These are phyloP conservation scores for Beverwykella pulmonaria DNA, from an alignment of 495 filamentous ascomycete species.

Conservation along the genomic window DNA sequence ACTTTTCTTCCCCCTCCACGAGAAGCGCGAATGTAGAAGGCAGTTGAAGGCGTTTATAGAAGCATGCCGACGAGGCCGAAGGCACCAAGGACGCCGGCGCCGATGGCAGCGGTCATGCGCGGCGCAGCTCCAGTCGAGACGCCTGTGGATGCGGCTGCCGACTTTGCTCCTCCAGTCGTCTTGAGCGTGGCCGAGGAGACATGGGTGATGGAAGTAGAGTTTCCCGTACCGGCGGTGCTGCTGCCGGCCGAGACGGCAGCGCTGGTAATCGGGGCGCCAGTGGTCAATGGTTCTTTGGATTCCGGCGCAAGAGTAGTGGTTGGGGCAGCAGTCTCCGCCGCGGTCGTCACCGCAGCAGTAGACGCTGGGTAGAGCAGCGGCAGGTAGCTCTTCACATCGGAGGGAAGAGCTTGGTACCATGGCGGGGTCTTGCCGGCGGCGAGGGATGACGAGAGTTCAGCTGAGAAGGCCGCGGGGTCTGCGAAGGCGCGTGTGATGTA, in stretches of 20 bases:
- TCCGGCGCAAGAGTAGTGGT: not conserved
- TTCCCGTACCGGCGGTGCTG: constrained; percentile 5
- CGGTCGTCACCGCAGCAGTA: constrained; percentile 12
- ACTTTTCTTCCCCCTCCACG: not conserved
- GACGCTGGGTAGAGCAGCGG: constrained; percentile 23
- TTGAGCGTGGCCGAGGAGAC: constrained; percentile 24
- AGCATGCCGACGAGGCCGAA: constrained; percentile 47
- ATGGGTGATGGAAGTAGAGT: constrained; percentile 20
- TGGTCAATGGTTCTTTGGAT: not conserved
- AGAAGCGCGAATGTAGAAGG: not conserved
- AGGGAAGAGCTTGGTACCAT: constrained; percentile 38
- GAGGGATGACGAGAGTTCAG: constrained; percentile 25
- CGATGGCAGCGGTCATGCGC: constrained; percentile 42
- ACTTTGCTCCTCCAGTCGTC: constrained; percentile 20
- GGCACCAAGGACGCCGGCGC: constrained; percentile 44
- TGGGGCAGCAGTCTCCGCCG: not conserved
- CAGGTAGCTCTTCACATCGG: constrained; percentile 38
- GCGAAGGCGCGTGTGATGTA: constrained; percentile 13
- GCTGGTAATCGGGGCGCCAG: not conserved
- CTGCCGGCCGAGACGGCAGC: not conserved
- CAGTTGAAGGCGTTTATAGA: constrained; percentile 37
- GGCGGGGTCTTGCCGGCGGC: constrained; percentile 28
- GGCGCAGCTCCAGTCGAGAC: constrained; percentile 40
- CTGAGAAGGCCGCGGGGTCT: constrained; percentile 24
- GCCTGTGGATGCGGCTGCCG: constrained; percentile 11